These are phyloP conservation scores for Fusarium chlamydosporum DNA, from an alignment of 2,329 filamentous ascomycete species.

Conservation along the genomic window DNA sequence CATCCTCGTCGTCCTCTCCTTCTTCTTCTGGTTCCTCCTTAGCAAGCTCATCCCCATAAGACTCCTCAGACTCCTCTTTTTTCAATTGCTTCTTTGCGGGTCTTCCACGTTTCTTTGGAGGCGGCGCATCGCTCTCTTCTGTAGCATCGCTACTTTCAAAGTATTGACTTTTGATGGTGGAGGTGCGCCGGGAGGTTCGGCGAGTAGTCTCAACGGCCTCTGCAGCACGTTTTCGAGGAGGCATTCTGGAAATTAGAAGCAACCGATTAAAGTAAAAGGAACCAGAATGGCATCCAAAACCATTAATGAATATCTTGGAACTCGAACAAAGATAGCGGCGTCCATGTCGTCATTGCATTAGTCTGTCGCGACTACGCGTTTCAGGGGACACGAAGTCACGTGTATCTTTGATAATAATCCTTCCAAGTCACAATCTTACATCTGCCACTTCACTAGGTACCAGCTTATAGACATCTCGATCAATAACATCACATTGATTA, in stretches of 20 bases:
- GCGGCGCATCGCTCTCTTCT: constrained; percentile 46
- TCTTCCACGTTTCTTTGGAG: constrained; percentile 51
- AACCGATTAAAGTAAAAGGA: neutral
- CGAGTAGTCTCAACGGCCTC: constrained; percentile 54
- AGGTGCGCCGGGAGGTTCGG: constrained; percentile 64
- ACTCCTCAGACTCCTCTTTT: constrained; percentile 49
- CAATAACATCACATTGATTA: neutral
- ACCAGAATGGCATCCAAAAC: constrained; percentile 7
- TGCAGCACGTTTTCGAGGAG: constrained; percentile 58
- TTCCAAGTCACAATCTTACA: neutral
- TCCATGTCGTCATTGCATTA: constrained; percentile 47
- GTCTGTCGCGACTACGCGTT: constrained; percentile 47
- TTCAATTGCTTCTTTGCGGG: constrained; percentile 44
- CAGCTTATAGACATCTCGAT: neutral
- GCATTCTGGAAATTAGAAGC: constrained; percentile 51
- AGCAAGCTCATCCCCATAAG: constrained; percentile 46
- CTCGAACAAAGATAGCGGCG: constrained; percentile 5
- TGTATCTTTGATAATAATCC: constrained; percentile 12
- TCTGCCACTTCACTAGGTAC: neutral
- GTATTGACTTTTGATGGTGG: constrained; percentile 66
- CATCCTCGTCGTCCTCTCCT: constrained; percentile 52
- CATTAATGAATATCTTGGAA: constrained; percentile 3
- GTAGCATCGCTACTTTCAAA: constrained; percentile 58
- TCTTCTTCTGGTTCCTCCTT: constrained; percentile 50
- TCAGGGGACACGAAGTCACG: constrained; percentile 49